Conservation (phyloP, 768 basidiomycete species). For the Boletus sp. region DNA sequence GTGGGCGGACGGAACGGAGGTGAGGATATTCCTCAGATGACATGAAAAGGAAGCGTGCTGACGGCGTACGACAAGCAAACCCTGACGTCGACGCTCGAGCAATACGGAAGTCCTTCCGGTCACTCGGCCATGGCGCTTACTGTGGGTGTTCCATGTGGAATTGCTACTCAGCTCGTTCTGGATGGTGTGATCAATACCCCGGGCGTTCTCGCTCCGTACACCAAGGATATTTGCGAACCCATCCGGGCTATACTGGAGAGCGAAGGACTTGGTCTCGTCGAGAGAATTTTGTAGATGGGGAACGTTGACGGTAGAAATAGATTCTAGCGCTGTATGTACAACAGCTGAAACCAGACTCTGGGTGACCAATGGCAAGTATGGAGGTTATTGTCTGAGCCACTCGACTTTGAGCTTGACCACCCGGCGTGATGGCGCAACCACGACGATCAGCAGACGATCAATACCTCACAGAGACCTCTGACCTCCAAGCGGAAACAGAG, state of each 20-base stretch:
- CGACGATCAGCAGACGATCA: conserved; percentile 51
- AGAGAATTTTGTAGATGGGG: conserved; percentile 54
- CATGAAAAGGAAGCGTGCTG: not conserved
- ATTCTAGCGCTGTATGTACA: not conserved
- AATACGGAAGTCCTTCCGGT: conserved; percentile 76
- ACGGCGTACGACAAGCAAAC: conserved; percentile 53
- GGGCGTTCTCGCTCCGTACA: conserved; percentile 87
- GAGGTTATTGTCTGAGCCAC: not conserved
- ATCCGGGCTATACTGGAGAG: conserved; percentile 64
- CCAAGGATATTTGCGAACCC: conserved; percentile 78
- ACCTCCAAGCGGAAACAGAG: conserved; percentile 65
- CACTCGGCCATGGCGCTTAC: conserved; percentile 89
- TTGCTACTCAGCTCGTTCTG: conserved; percentile 88
- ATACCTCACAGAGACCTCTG: conserved; percentile 62
- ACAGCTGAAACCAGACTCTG: not conserved
- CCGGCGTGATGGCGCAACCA: conserved; percentile 20
- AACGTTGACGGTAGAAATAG: conserved; percentile 5
- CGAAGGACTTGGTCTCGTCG: conserved; percentile 73
- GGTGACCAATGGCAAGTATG: not conserved
- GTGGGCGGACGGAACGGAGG: conserved; percentile 77
- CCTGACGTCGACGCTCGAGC: conserved; percentile 87
- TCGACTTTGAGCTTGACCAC: not conserved
- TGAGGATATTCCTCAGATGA: conserved; percentile 28
- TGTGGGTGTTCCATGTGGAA: conserved; percentile 92
- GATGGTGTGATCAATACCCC: conserved; percentile 78